Evolutionary conservation across 1,284 basidiomycete species (phyloP), one percentile per base, ranked within the genome.

Genomic region (Malassezia psittaci): DNA sequence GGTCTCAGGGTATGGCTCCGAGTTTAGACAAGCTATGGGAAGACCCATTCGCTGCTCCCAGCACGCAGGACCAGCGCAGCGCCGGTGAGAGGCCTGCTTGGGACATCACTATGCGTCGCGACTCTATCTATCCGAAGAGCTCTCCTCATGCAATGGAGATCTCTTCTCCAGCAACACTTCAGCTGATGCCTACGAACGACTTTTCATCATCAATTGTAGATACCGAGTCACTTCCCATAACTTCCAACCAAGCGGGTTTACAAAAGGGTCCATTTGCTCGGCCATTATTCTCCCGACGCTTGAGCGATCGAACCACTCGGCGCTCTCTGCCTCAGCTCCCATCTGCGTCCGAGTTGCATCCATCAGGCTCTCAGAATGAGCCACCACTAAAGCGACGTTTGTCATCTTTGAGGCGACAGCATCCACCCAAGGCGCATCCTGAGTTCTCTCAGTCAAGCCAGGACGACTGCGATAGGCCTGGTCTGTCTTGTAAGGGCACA

Each of bases 71-170:
- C n/a, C 38, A n/a, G 38, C 19, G 38, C 38, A 19, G n/a, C n/a
- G n/a, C 38, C 38, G 19, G 19, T 19, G 41, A 24, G 45, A 29
- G 24, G 7, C 24, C 24, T 29, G 34, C 12, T 16, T 47, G 34
- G 32, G 45, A 36, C 9, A 5, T 16, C 1, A 18, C 18, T 12
- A 35, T 11, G 6, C 32, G 18, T 9, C 18, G 33, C 12, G 10
- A 33, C 39, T 39, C 38, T 11, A 16, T 12, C 59, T 68, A 56
- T 65, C 61, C 64, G 35, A 66, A 68, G 51, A 72, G 63, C 55
- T 69, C 70, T 11, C 64, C 66, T 7, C 55, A 65, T 29, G 63
- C 64, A 21, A 70, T 72, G 69, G 69, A 72, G 46, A 68, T 72
- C 49, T 69, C 67, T 1, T 66, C 69, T 43, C 61, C 55, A 2